These are phyloP conservation scores for Pestalotiopsis sp. DNA, from an alignment of 2,329 filamentous ascomycete species.

Conservation along the genomic window DNA sequence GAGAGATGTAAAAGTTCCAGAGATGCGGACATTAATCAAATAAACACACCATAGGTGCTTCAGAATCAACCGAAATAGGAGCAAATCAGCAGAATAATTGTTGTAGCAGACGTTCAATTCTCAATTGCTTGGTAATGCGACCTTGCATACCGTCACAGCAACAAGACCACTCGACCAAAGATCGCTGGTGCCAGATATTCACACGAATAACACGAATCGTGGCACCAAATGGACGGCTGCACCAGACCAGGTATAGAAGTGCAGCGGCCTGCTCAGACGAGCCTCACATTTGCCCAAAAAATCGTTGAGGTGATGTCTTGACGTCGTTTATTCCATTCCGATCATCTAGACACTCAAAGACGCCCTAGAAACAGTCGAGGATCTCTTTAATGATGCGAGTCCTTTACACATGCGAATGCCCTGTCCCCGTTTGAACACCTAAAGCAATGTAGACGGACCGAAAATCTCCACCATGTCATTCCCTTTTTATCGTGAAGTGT, in stretches of 20 bases:
- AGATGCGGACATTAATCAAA: no score
- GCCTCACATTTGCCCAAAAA: neutral
- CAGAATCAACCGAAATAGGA: neutral
- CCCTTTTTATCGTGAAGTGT: conserved; percentile 18
- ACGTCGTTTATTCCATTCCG: conserved; percentile 37
- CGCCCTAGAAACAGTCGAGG: conserved; percentile 34
- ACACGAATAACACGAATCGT: neutral
- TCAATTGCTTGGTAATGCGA: neutral
- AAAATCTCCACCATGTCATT: conserved; percentile 29
- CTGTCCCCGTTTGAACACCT: conserved; percentile 37
- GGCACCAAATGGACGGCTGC: neutral
- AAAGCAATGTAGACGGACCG: conserved; percentile 35
- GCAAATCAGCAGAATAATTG: neutral
- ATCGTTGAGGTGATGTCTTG: conserved; percentile 17
- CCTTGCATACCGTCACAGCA: neutral
- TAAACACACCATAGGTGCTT: neutral
- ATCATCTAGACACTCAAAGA: conserved; percentile 36
- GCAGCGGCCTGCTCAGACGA: neutral
- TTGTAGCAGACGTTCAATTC: neutral
- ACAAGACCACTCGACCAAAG: neutral
- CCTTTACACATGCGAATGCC: conserved; percentile 29
- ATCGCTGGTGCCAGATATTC: neutral
- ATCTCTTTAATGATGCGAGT: conserved; percentile 16
- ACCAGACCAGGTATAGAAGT: neutral
- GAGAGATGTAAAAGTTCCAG: no score